phyloP scores from a whole-genome alignment of 2,329 filamentous ascomycete species.

The Colletotrichum cereale region DNA sequence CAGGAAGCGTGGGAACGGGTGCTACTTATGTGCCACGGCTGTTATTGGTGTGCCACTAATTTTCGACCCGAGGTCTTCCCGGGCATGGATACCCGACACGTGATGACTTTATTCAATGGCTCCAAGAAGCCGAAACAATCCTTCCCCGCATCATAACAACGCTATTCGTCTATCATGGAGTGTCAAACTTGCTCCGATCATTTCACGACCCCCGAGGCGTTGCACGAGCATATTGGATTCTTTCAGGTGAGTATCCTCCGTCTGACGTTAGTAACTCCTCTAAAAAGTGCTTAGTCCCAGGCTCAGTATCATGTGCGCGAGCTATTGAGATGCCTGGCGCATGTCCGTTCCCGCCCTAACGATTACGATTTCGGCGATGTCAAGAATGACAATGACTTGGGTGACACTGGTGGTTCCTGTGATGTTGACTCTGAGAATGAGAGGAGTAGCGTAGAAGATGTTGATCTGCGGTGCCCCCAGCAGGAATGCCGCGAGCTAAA shows the following conservation, averaged over 20 bases:
- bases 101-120: too few species aligned
- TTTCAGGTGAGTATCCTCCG: background rate
- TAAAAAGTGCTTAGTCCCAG: background rate
- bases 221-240: background rate
- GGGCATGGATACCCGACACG: background rate
- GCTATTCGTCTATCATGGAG: background rate
- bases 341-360: too few species aligned
- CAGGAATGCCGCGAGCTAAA: too few species aligned
- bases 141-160: too few species aligned
- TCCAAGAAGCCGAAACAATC: too few species aligned
- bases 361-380: too few species aligned
- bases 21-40: too few species aligned
- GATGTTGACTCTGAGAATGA: too few species aligned
- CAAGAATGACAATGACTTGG: too few species aligned
- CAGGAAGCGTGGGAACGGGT: too few species aligned
- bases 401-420: too few species aligned
- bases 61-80: background rate
- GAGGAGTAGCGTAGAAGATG: too few species aligned
- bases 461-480: background rate
- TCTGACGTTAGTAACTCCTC: background rate
- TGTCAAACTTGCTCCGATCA: background rate
- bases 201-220: background rate
- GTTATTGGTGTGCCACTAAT: background rate
- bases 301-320: background rate
- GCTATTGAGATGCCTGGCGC: background rate